phyloP scores from a whole-genome alignment of 2,329 filamentous ascomycete species.

The Trichoderma arundinaceum region DNA sequence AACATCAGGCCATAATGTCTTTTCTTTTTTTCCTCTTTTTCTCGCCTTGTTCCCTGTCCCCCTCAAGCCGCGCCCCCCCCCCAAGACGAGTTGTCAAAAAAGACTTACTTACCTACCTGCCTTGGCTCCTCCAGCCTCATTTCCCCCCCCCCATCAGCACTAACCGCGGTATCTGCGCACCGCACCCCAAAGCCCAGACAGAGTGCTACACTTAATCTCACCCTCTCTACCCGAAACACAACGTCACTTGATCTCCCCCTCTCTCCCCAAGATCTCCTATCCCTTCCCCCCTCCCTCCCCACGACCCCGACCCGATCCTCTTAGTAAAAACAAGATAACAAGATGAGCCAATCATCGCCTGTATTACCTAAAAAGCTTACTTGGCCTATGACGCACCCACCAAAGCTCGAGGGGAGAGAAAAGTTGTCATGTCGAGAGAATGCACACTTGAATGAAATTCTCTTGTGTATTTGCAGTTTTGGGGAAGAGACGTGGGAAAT shows the following conservation, averaged over 20 bases:
- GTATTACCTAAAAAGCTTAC: conserved; percentile 4
- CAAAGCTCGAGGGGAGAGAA: too few relatives aligned
- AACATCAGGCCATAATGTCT: too few relatives aligned
- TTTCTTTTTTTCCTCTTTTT: too few relatives aligned
- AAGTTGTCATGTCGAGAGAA: too few relatives aligned
- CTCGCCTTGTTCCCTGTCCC: not conserved
- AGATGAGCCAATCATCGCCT: conserved; percentile 20
- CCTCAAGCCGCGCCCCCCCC: not conserved
- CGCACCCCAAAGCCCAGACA: not conserved
- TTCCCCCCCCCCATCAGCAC: not conserved
- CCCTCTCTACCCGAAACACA: conserved; percentile 28
- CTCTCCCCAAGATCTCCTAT: conserved; percentile 14
- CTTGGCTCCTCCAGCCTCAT: conserved; percentile 8
- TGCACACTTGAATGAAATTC: too few relatives aligned
- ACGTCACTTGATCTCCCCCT: conserved; percentile 15
- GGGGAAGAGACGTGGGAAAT: too few relatives aligned
- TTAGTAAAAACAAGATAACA: conserved; percentile 11
- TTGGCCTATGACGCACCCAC: too few relatives aligned
- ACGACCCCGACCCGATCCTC: conserved; percentile 3
- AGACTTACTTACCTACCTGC: too few relatives aligned
- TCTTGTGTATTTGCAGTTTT: too few relatives aligned
- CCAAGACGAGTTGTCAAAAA: too few relatives aligned
- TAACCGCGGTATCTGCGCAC: not conserved
- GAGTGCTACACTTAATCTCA: conserved; percentile 24
- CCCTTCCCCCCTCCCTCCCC: not conserved